These are phyloP conservation scores for Diaporthe humulicola DNA, from an alignment of 2,329 filamentous ascomycete species.

Conservation along the genomic window DNA sequence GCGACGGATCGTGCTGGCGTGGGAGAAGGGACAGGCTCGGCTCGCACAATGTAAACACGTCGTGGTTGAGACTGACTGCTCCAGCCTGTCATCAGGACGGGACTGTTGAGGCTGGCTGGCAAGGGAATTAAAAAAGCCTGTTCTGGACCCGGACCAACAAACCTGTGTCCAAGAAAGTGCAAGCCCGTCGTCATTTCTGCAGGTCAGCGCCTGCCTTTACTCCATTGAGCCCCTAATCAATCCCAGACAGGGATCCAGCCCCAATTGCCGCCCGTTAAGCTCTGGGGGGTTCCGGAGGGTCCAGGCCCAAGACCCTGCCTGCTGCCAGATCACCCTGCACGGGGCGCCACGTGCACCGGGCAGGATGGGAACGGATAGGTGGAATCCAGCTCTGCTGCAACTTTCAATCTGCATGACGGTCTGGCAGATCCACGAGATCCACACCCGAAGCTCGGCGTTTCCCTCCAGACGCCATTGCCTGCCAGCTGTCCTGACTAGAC, in stretches of 20 bases:
- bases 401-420: constrained; percentile 32
- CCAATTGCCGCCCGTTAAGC: constrained; percentile 24
- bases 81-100: constrained; percentile 18
- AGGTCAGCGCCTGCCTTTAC: constrained; percentile 21
- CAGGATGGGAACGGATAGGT: background rate
- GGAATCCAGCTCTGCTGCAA: constrained; percentile 1
- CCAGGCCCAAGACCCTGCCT: constrained; percentile 18
- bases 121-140: background rate
- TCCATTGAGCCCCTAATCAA: constrained; percentile 26
- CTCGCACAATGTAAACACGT: background rate
- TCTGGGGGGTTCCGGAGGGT: background rate
- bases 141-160: constrained; percentile 13
- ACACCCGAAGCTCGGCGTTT: constrained; percentile 20
- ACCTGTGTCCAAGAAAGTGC: constrained; percentile 12
- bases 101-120: constrained; percentile 5
- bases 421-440: constrained; percentile 33
- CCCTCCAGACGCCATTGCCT: constrained; percentile 17
- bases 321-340: constrained; percentile 16
- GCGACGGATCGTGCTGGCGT: background rate
- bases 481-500: constrained; percentile 32
- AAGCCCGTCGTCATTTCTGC: constrained; percentile 32
- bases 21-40: background rate
- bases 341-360: constrained; percentile 28
- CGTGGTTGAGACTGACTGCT: background rate
- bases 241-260: constrained; percentile 24